Percentiles rank a stretch among this genome's conserved stretches.
Evolutionary conservation across 1,139 yeast species (phyloP).

Genomic region (Hanseniaspora uvarum): DNA sequence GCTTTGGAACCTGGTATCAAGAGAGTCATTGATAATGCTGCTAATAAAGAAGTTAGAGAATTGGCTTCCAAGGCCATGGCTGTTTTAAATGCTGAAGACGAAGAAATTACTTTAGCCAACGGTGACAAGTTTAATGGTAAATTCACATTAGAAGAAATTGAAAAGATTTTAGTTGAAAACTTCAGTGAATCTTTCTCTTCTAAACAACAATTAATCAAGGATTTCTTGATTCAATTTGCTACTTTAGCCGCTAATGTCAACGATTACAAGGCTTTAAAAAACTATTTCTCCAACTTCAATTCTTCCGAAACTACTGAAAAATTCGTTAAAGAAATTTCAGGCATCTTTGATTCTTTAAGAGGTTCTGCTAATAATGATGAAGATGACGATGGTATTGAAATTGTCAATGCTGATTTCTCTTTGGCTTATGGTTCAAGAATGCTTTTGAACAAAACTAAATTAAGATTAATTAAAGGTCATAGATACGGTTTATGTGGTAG

Average conservation of each 20-base stretch:
- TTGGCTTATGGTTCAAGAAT: slow-evolving; percentile 95
- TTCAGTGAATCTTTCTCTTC: slow-evolving; percentile 26
- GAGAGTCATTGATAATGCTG: slow-evolving; percentile 79
- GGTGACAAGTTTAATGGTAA: slow-evolving; percentile 65
- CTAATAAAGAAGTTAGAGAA: slow-evolving; percentile 93
- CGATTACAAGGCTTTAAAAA: slow-evolving; percentile 71
- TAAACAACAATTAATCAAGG: slow-evolving; percentile 28
- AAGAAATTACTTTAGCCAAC: slow-evolving; percentile 34
- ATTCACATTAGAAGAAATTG: slow-evolving; percentile 48
- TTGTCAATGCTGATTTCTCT: slow-evolving; percentile 89
- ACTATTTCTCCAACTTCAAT: slow-evolving; percentile 44
- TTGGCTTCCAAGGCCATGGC: slow-evolving; percentile 74
- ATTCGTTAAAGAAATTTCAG: slow-evolving; percentile 48
- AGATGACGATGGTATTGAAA: slow-evolving; percentile 67
- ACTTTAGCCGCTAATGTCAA: slow-evolving; percentile 75
- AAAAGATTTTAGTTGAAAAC: slow-evolving; percentile 36
- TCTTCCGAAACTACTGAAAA: slow-evolving; percentile 38
- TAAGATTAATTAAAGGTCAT: slow-evolving; percentile 84
- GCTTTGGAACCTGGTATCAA: slow-evolving; percentile 78
- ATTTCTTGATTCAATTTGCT: slow-evolving; percentile 49
- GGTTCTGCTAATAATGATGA: slow-evolving; percentile 36
- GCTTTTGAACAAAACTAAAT: slow-evolving; percentile 83
- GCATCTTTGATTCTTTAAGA: slow-evolving; percentile 55
- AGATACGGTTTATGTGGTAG: slow-evolving; percentile 97
- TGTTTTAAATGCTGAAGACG: slow-evolving; percentile 75